Conservation (phyloP, 768 basidiomycete species). For the Clitopilus passeckerianus region DNA sequence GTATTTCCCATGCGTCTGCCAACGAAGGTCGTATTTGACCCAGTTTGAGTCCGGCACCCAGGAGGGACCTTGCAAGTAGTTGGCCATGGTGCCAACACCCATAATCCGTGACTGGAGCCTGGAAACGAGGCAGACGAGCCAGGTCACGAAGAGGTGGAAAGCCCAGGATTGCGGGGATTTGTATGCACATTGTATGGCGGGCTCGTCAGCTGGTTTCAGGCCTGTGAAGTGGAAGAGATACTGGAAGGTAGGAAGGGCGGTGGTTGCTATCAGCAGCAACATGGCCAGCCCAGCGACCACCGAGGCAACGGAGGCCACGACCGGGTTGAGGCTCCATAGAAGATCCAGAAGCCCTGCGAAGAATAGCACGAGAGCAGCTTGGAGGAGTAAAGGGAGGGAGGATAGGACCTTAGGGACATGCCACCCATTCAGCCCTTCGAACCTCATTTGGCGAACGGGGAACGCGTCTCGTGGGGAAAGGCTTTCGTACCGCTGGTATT, state of each 20-base stretch:
- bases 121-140: neutral
- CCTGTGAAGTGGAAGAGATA: constrained; percentile 1
- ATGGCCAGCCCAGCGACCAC: constrained; percentile 6
- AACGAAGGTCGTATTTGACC: constrained; percentile 15
- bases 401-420: constrained; percentile 11
- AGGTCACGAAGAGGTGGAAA: constrained; percentile 1
- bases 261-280: constrained; percentile 6
- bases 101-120: neutral
- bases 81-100: neutral
- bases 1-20: constrained; percentile 13
- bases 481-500: constrained; percentile 7
- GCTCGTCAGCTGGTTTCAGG: neutral
- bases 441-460: constrained; percentile 11
- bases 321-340: constrained; percentile 9
- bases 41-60: constrained; percentile 16
- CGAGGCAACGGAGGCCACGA: constrained; percentile 6
- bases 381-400: constrained; percentile 14
- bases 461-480: constrained; percentile 9
- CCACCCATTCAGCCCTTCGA: constrained; percentile 14
- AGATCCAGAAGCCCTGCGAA: constrained; percentile 16
- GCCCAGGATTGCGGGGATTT: constrained; percentile 12
- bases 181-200: constrained; percentile 6
- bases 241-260: constrained; percentile 7
- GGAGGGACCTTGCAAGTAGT: constrained; percentile 8
- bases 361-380: constrained; percentile 16